Evolutionary conservation across 2,329 filamentous ascomycete genomes (phyloP).

Genomic region (Dendryphion nanum): DNA sequence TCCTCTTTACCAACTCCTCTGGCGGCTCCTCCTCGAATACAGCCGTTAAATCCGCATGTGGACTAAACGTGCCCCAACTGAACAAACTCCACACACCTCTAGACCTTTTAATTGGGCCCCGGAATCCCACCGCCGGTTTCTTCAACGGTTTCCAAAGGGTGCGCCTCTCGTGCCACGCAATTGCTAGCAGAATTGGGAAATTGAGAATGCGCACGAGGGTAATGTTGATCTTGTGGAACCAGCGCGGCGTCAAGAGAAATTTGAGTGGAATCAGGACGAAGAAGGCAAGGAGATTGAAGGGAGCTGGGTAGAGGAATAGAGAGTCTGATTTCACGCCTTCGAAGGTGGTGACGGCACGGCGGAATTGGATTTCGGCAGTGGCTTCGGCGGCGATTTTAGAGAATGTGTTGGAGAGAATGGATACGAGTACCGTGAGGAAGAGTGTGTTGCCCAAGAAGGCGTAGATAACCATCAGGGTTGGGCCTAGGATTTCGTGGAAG

Average conservation of each 20-base stretch:
- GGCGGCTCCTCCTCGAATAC: slow-evolving; percentile 73
- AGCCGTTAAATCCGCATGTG: slow-evolving; percentile 68
- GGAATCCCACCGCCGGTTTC: too few relatives aligned
- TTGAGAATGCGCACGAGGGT: slow-evolving; percentile 72
- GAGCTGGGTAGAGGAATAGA: slow-evolving; percentile 78
- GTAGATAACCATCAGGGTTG: slow-evolving; percentile 77
- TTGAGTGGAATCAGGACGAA: slow-evolving; percentile 73
- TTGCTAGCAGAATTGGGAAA: slow-evolving; percentile 69
- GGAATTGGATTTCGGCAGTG: slow-evolving; percentile 80
- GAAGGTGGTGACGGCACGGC: slow-evolving; percentile 75
- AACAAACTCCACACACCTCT: slow-evolving; percentile 59
- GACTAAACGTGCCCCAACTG: slow-evolving; percentile 65
- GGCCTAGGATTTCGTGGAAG: slow-evolving; percentile 78
- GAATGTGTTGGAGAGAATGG: slow-evolving; percentile 83
- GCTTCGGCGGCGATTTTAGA: slow-evolving; percentile 74
- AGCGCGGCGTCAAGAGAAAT: slow-evolving; percentile 72
- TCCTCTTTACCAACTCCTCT: slow-evolving; percentile 48
- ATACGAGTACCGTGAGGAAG: slow-evolving; percentile 85
- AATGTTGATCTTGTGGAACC: slow-evolving; percentile 91
- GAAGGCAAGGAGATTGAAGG: slow-evolving; percentile 79
- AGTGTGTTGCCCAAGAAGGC: slow-evolving; percentile 84
- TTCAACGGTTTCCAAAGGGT: slow-evolving; percentile 64
- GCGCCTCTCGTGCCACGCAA: slow-evolving; percentile 69
- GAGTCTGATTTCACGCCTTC: slow-evolving; percentile 84
- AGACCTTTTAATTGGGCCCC: too few relatives aligned